Evolutionary conservation across 352 stramenopile genomes (phyloP), one percentile per base, ranked within the genome.

Genomic region (Pythium monospermum): DNA sequence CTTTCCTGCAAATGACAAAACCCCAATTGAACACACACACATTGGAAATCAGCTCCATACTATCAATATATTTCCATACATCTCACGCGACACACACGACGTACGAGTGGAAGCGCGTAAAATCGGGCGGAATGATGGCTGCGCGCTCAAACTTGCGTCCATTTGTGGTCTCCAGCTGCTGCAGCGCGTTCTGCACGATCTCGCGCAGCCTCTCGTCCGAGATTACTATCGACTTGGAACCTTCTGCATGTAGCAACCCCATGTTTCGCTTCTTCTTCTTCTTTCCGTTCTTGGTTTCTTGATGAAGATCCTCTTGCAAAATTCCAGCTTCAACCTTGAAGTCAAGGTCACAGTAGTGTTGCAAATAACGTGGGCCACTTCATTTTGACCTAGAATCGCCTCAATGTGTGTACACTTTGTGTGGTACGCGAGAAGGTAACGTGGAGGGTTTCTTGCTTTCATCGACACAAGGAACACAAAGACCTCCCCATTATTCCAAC

Each of bases 31-130:
- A n/a, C n/a, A n/a, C n/a, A n/a, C n/a, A n/a, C n/a, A n/a, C n/a
- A n/a, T n/a, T n/a, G n/a, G n/a, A n/a, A n/a, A n/a, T n/a, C n/a
- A n/a, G n/a, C n/a, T n/a, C n/a, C n/a, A n/a, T n/a, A n/a, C n/a
- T n/a, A n/a, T n/a, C n/a, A n/a, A n/a, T n/a, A n/a, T n/a, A n/a
- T n/a, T n/a, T n/a, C n/a, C n/a, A n/a, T n/a, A n/a, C n/a, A n/a
- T n/a, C n/a, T n/a, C n/a, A n/a, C n/a, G n/a, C n/a, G n/a, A n/a
- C n/a, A n/a, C n/a, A n/a, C n/a, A n/a, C n/a, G n/a, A 61, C 77
- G 57, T 87, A 92, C 59, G 91, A 98, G 77, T 98, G 91, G 66
- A 96, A 98, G 35, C 96, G 77, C 13, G 96, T 98, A 57, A 96
- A 98, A 58, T 99, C 96, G 0, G 96, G 96, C n/a, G 95, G 95